Conservation (phyloP, 1,284 basidiomycete species). For the Vanrija sp. region DNA sequence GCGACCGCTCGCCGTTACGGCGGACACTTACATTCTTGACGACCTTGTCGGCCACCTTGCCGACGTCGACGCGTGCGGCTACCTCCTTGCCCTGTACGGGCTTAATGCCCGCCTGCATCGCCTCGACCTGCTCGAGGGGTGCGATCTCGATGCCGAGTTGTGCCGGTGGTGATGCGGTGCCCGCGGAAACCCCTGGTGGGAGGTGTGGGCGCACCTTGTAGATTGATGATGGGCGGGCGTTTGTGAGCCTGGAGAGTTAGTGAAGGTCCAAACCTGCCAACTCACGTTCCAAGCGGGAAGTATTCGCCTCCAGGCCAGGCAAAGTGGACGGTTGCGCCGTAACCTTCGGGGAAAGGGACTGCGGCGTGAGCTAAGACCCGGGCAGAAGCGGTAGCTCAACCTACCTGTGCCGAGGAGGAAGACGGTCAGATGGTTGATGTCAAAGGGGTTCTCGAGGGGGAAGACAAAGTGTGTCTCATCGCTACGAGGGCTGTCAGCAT, state of each 20-base stretch:
- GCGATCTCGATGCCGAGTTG: slow-evolving; percentile 56
- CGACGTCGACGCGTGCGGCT: slow-evolving; percentile 32
- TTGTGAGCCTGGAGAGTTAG: slow-evolving; percentile 65
- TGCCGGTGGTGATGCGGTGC: slow-evolving; percentile 45
- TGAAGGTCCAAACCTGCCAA: slow-evolving; percentile 15
- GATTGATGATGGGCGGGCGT: slow-evolving; percentile 86
- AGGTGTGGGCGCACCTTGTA: slow-evolving; percentile 71
- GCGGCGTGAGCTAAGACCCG: neutral
- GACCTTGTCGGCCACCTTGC: slow-evolving; percentile 47
- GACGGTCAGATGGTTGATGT: slow-evolving; percentile 84
- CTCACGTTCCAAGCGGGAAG: slow-evolving; percentile 80
- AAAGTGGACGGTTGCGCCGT: slow-evolving; percentile 83
- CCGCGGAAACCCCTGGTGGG: slow-evolving; percentile 23
- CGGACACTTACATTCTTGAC: slow-evolving; percentile 46
- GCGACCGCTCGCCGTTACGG: slow-evolving; percentile 21
- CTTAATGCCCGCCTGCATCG: slow-evolving; percentile 56
- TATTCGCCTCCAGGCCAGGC: slow-evolving; percentile 85
- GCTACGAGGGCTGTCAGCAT: slow-evolving; percentile 16
- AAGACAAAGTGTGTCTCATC: slow-evolving; percentile 81
- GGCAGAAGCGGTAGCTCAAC: slow-evolving; percentile 23
- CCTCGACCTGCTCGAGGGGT: slow-evolving; percentile 52
- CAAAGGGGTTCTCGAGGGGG: slow-evolving; percentile 67
- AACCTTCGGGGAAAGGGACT: slow-evolving; percentile 85
- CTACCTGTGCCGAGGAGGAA: slow-evolving; percentile 77
- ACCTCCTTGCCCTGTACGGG: slow-evolving; percentile 28